These are phyloP conservation scores for Phaeophleospora eucalypticola DNA, from an alignment of 2,329 filamentous ascomycete genomes.

Conservation along the genomic window DNA sequence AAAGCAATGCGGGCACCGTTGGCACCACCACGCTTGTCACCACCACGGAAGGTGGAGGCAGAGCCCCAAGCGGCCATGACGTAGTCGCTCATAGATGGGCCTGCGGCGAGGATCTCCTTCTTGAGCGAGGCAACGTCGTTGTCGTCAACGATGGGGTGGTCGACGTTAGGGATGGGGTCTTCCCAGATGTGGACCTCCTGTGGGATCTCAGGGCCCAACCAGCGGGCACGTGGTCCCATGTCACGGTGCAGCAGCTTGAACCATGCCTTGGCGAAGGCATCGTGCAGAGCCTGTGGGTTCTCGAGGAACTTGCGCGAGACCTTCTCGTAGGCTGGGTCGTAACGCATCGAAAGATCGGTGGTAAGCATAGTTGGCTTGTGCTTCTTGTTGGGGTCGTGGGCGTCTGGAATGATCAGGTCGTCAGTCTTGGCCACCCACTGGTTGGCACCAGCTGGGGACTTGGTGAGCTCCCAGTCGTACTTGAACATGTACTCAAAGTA, in stretches of 20 bases:
- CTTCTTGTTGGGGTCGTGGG: slow-evolving; percentile 67
- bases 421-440: slow-evolving; percentile 72
- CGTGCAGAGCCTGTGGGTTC: slow-evolving; percentile 63
- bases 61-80: slow-evolving; percentile 66
- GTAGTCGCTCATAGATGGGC: slow-evolving; percentile 57
- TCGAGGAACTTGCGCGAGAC: slow-evolving; percentile 67
- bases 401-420: slow-evolving; percentile 64
- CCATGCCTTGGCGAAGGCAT: slow-evolving; percentile 70
- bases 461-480: slow-evolving; percentile 72
- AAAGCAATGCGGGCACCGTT: slow-evolving; percentile 76
- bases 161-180: slow-evolving; percentile 61
- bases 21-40: slow-evolving; percentile 78
- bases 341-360: slow-evolving; percentile 67
- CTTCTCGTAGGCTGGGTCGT: slow-evolving; percentile 70
- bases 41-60: slow-evolving; percentile 67
- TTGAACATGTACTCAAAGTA: slow-evolving; percentile 74
- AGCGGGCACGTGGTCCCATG: slow-evolving; percentile 66
- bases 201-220: slow-evolving; percentile 71
- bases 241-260: slow-evolving; percentile 82
- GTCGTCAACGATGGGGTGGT: slow-evolving; percentile 58
- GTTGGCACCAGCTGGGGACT: slow-evolving; percentile 70
- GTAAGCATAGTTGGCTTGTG: slow-evolving; percentile 73
- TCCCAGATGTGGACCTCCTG: slow-evolving; percentile 69
- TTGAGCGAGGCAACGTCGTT: slow-evolving; percentile 63
- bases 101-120: slow-evolving; percentile 62